These are phyloP conservation scores for Fragaria nilgerrensis DNA, from an alignment of 306 rosid species.

Conservation along the genomic window DNA sequence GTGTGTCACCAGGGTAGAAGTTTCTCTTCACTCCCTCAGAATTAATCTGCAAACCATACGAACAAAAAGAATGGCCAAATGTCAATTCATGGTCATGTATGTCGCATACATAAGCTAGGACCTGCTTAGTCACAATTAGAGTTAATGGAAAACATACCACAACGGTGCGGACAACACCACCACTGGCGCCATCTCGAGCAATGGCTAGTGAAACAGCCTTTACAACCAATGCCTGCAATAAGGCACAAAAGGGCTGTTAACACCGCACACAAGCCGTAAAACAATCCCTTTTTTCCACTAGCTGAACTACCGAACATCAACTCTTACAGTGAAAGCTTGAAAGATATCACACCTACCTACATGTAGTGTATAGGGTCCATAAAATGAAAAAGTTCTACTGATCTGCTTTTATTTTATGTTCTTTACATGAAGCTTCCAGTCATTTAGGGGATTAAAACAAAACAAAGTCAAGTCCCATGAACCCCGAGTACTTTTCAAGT, in stretches of 20 bases:
- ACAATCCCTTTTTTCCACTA: background rate
- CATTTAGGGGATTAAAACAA: background rate
- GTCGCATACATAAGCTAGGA: background rate
- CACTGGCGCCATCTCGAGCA: slow-evolving; percentile 99
- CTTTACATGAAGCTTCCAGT: background rate
- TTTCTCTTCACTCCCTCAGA: slow-evolving; percentile 92
- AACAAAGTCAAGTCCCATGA: background rate
- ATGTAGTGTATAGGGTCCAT: background rate
- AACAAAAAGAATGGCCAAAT: background rate
- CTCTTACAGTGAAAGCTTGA: background rate
- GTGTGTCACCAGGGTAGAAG: slow-evolving; percentile 72
- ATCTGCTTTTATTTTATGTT: background rate
- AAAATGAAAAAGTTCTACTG: background rate
- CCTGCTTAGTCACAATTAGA: background rate
- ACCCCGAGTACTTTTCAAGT: background rate
- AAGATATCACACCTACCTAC: background rate
- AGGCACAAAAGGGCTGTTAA: slow-evolving; percentile 13
- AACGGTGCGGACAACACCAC: slow-evolving; percentile 96
- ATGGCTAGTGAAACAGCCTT: slow-evolving; percentile 98
- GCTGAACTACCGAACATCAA: background rate
- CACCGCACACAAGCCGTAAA: background rate
- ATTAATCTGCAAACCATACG: slow-evolving; percentile 52
- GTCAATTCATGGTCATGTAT: background rate
- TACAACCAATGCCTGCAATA: slow-evolving; percentile 65
- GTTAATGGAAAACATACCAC: slow-evolving; percentile 48